A percentile compares a stretch with the other conserved stretches of the same genome.
Conservation (phyloP, 495 filamentous ascomycete species). For the Podospora didyma region DNA sequence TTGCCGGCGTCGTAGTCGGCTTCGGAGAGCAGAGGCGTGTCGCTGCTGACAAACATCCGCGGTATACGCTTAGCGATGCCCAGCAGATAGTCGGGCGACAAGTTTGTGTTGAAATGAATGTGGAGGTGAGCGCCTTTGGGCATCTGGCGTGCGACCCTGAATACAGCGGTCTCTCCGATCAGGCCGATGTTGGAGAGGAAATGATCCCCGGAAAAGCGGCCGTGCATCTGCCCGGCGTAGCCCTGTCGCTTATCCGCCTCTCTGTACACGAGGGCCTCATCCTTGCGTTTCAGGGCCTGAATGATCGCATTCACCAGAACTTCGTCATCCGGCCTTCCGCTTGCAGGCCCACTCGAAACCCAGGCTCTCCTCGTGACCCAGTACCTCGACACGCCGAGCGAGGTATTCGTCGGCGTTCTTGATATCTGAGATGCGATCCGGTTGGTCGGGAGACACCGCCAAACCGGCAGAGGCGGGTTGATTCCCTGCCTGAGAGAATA, state of each 20-base stretch:
- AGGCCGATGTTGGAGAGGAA: conserved; percentile 45
- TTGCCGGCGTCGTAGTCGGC: conserved; percentile 37
- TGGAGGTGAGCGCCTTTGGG: conserved; percentile 55
- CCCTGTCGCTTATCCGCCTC: conserved; percentile 14
- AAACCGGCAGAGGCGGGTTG: too few relatives aligned
- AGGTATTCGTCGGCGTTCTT: neutral
- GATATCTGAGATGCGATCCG: too few relatives aligned
- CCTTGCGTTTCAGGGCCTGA: conserved; percentile 24
- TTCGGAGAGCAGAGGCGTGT: conserved; percentile 26
- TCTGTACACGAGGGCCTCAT: conserved; percentile 25
- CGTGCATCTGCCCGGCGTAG: conserved; percentile 27
- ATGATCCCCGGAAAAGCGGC: conserved; percentile 39
- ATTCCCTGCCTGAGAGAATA: too few relatives aligned
- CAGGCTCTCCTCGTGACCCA: neutral
- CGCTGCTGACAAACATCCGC: conserved; percentile 51
- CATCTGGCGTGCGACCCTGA: conserved; percentile 38
- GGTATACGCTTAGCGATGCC: conserved; percentile 45
- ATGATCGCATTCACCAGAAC: conserved; percentile 29
- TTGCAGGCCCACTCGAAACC: neutral
- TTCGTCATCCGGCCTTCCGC: conserved; percentile 7
- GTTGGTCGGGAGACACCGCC: too few relatives aligned
- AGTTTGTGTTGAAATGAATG: conserved; percentile 54
- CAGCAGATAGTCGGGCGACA: conserved; percentile 45
- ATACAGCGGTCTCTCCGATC: conserved; percentile 42
- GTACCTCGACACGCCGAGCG: neutral